Evolutionary conservation across 306 rosid genomes (phyloP), one percentile per base, ranked within the genome.

Genomic region (Rosa multiflora): DNA sequence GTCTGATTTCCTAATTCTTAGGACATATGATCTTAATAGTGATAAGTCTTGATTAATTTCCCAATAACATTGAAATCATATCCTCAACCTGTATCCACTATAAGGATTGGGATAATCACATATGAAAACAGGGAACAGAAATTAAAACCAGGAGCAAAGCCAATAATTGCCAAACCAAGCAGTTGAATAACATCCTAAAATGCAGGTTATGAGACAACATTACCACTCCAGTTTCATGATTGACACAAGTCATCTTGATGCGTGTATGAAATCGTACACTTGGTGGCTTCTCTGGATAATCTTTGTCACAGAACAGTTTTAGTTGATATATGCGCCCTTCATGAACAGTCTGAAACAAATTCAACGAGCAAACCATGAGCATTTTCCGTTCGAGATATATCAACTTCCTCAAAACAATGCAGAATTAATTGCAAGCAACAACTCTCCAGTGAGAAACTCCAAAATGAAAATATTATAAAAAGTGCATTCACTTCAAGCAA

Each of bases 231-330:
- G 93, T 91, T 89, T 96, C 99, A 80, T 93, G 99, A 86, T 91
- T 96, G 75, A 96, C 97, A 72, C 98, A 93, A 73, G 98, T 89
- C 97, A 93, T 91, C 82, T 96, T 96, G 90, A 96, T 79, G 70
- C 98, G 90, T 63, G 99, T 93, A 87, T 96, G 99, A 84, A 96
- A 96, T 15, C 99, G 98, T 85, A 93, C 98, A 79, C 88, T 93
- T 37, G 99, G 99, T 72, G 99, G 93, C 89, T 90, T 96, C 83
- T 96, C 99, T 18, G 99, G 99, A 87, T 96, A 96, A 89, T 96
- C 99, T 86, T 96, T 96, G 80, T 93, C 98, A 52, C 99, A 96
- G 76, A 96, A 96, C 62, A 96, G 89, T 91, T 96, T 96, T 90
- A 96, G 84, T 80, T 96, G 99, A 85, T 96, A 96, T 80, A 96